phyloP scores from a whole-genome alignment of 331 rosid species.

The Quercus lobata region DNA sequence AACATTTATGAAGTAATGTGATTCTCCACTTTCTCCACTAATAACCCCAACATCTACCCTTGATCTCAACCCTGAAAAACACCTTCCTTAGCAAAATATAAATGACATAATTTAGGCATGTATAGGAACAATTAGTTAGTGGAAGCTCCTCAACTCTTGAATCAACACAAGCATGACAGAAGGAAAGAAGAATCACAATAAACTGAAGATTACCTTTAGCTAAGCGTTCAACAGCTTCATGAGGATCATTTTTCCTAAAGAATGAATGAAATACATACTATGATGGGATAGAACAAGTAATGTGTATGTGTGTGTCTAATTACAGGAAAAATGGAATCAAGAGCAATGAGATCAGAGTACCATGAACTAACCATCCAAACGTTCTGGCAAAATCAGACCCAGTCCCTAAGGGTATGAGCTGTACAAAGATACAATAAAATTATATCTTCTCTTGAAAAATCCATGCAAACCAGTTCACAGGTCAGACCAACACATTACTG shows the following conservation, averaged over 20 bases:
- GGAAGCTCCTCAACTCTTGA: slow-evolving; percentile 11
- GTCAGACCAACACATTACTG: slow-evolving; percentile 12
- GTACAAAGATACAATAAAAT: slow-evolving; percentile 38
- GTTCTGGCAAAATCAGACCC: slow-evolving; percentile 94
- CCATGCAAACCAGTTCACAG: slow-evolving; percentile 9
- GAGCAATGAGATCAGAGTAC: slow-evolving; percentile 16
- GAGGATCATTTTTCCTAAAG: slow-evolving; percentile 79
- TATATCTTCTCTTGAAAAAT: slow-evolving; percentile 13
- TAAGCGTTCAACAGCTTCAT: slow-evolving; percentile 79
- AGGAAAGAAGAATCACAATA: slow-evolving; percentile 3
- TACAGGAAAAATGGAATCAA: not conserved
- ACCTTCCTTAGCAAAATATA: slow-evolving; percentile 19
- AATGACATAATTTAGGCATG: slow-evolving; percentile 18
- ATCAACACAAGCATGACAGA: not conserved
- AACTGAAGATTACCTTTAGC: slow-evolving; percentile 50
- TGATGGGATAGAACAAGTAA: slow-evolving; percentile 10
- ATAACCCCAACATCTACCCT: slow-evolving; percentile 72
- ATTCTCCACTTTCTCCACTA: slow-evolving; percentile 46
- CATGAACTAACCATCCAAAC: slow-evolving; percentile 71
- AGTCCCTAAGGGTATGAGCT: slow-evolving; percentile 95
- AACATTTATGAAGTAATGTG: slow-evolving; percentile 81
- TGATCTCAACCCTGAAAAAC: slow-evolving; percentile 68
- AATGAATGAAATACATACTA: slow-evolving; percentile 10
- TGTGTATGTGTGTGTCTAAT: not conserved
- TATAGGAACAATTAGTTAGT: not conserved